Conservation (phyloP, 176 grass and related monocot genomes). For the Musa troglodytarum region DNA sequence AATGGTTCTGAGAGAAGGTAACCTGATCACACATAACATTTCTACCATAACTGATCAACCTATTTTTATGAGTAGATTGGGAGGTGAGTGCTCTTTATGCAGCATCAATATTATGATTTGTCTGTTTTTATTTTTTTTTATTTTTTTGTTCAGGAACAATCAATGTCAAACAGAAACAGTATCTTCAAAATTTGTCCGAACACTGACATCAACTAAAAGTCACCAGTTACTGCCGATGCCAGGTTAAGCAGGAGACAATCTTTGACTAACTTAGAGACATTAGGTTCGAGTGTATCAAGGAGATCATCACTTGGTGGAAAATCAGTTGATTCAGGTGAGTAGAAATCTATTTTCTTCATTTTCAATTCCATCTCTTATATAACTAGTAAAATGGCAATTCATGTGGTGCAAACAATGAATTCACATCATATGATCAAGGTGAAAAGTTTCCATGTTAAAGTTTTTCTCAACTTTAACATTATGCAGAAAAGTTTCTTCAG, state of each 20-base stretch:
- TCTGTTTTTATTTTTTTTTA: no score
- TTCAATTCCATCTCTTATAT: no score
- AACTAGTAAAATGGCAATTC: no score
- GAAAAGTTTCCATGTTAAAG: no score
- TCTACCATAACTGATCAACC: no score
- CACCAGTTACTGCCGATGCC: constrained; percentile 31
- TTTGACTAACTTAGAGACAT: constrained; percentile 37
- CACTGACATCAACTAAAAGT: constrained; percentile 3
- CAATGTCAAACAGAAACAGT: constrained; percentile 35
- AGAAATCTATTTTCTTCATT: neutral
- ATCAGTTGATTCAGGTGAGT: constrained; percentile 47
- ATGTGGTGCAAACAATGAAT: no score
- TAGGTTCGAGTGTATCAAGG: constrained; percentile 36
- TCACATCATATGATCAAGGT: no score
- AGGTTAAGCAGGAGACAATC: constrained; percentile 50
- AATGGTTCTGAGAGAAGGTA: constrained; percentile 76
- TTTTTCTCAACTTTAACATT: no score
- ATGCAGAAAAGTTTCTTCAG: no score
- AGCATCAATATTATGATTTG: no score
- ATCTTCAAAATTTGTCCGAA: neutral
- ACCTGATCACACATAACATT: neutral
- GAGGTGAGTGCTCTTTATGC: no score
- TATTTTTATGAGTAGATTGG: no score
- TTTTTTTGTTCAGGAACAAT: constrained; percentile 33
- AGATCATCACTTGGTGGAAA: constrained; percentile 79